Evolutionary conservation across 1,284 basidiomycete species (phyloP), one percentile per base, ranked within the genome.

Genomic region (Ceratorhiza oryzae-sativae): DNA sequence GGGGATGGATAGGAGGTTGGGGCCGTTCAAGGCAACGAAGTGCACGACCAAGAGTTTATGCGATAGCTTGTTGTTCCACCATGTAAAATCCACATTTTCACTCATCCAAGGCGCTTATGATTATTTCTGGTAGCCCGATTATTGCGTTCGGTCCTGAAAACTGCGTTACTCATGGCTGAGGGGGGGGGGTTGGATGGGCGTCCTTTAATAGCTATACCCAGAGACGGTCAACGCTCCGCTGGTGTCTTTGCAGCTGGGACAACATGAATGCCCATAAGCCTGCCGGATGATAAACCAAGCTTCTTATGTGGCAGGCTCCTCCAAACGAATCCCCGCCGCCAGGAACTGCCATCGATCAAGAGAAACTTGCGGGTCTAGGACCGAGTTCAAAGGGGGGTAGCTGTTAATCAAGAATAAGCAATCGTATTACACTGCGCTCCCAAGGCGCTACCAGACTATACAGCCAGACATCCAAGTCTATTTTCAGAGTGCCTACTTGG

Each of bases 401-500:
- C 6, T 13, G 36, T 39, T 39, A 39, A 27, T 45, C 55, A 30
- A 56, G 9, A 56, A 82, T 84, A 78, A 75, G 80, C n/a, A 71
- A 73, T 73, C 41, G 59, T 48, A 70, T 70, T 70, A 70, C 55
- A 59, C 67, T 59, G 41, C 53, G 55, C 55, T 56, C 55, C 23
- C n/a, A 49, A 59, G 55, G 67, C 55, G 55, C 55, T 20, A 42
- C 55, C 27, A 68, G 27, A 25, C 58, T 70, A 70, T 70, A 70
- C 67, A 70, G 30, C n/a, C 25, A 41, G 39, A 70, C 23, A 30
- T 23, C 67, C 53, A 70, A 58, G 49, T 70, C 67, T 70, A 70
- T 30, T 23, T 34, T 42, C 39, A 48, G 55, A 56, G 60, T 27
- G 55, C 41, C 78, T 86, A 95, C 83, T 95, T 95, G 77, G 93